A percentile compares a stretch with the other conserved stretches of the same genome.
Evolutionary conservation across 768 basidiomycete genomes (phyloP).

Genomic region (Termitomyces bulborhizus): DNA sequence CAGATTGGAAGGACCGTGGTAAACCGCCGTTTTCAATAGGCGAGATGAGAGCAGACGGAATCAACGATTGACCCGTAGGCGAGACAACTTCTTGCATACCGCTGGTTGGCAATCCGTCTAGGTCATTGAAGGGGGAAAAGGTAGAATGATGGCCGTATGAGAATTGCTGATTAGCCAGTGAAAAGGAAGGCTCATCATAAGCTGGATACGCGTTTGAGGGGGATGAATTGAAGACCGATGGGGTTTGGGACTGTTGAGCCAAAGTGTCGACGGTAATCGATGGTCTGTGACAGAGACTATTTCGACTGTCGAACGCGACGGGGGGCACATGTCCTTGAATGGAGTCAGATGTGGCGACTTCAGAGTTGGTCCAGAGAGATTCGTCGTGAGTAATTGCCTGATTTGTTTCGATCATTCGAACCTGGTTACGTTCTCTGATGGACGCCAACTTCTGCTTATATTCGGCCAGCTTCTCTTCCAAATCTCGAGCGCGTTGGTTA

Average conservation of each 20-base stretch:
- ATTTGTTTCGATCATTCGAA: slow-evolving; percentile 31
- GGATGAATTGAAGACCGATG: slow-evolving; percentile 17
- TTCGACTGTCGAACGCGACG: slow-evolving; percentile 4
- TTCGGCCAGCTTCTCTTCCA: slow-evolving; percentile 65
- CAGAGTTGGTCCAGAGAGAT: slow-evolving; percentile 13
- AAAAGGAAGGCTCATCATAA: slow-evolving; percentile 35
- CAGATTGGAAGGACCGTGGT: slow-evolving; percentile 44
- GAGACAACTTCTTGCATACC: slow-evolving; percentile 24
- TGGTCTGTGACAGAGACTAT: slow-evolving; percentile 8
- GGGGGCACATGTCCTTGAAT: slow-evolving; percentile 11
- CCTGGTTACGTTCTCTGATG: slow-evolving; percentile 55
- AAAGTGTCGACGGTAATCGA: slow-evolving; percentile 14
- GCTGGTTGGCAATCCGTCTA: slow-evolving; percentile 19
- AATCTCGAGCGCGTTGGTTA: slow-evolving; percentile 59
- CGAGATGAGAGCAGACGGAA: slow-evolving; percentile 50
- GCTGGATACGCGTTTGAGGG: slow-evolving; percentile 29
- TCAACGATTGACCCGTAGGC: slow-evolving; percentile 41
- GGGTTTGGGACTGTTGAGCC: slow-evolving; percentile 22
- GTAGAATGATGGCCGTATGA: slow-evolving; percentile 13
- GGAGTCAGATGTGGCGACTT: slow-evolving; percentile 1
- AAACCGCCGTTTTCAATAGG: slow-evolving; percentile 40
- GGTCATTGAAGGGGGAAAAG: slow-evolving; percentile 54
- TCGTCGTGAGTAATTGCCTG: slow-evolving; percentile 20
- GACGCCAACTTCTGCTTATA: slow-evolving; percentile 54
- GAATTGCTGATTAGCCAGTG: slow-evolving; percentile 16